Percentiles rank a stretch among this genome's conserved stretches.
These are phyloP conservation scores for Globisporangium canariense DNA, from an alignment of 352 stramenopile species.

Conservation along the genomic window DNA sequence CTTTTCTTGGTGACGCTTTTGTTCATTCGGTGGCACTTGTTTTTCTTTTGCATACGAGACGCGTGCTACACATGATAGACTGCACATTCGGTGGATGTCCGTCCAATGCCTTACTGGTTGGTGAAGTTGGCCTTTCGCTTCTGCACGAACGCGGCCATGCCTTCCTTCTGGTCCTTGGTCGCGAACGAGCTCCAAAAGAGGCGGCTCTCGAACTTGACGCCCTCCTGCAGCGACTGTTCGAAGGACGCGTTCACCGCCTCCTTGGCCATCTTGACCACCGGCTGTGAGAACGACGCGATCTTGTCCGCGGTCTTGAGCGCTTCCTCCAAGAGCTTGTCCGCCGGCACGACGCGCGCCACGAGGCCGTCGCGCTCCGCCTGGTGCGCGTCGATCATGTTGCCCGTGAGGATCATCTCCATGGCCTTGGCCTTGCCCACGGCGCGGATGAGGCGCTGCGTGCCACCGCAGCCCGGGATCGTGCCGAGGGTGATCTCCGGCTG, in stretches of 20 bases:
- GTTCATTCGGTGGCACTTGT: not conserved
- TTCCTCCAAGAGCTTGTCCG: constrained; percentile 91
- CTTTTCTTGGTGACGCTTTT: not conserved
- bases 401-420: constrained; percentile 99
- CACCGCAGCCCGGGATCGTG: constrained; percentile 95
- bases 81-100: not conserved
- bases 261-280: constrained; percentile 96
- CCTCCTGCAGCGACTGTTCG: constrained; percentile 93
- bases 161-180: constrained; percentile 92
- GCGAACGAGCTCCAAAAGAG: constrained; percentile 99
- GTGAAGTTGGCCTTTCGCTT: constrained; percentile 96
- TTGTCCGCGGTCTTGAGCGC: constrained; percentile 95
- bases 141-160: constrained; percentile 97
- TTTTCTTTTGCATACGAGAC: not conserved
- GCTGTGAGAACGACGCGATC: constrained; percentile 95
- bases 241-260: constrained; percentile 93
- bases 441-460: constrained; percentile 96
- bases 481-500: constrained; percentile 98
- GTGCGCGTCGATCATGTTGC: constrained; percentile 95
- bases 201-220: constrained; percentile 95
- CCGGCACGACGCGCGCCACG: constrained; percentile 91
- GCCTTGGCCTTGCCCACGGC: constrained; percentile 98
- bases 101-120: constrained; percentile 74
- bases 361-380: constrained; percentile 93
- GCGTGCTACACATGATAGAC: not conserved